Evolutionary conservation across 2,329 filamentous ascomycete genomes (phyloP).

Genomic region (Didymella lethalis): DNA sequence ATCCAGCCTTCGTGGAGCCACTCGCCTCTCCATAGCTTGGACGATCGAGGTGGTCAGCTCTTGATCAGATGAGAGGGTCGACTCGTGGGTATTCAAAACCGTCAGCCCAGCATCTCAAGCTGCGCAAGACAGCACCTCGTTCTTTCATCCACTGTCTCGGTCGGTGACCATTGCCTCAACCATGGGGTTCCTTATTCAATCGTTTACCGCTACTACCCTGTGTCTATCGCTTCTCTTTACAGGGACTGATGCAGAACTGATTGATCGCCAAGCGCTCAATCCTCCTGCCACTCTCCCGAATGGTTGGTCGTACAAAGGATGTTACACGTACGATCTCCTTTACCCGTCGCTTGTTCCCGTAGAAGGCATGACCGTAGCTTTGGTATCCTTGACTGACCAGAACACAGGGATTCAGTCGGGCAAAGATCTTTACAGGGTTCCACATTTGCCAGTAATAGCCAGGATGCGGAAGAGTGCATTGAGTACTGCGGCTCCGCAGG

Average conservation of each 20-base stretch:
- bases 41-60: constrained; percentile 1
- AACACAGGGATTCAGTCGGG: constrained; percentile 21
- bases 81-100: constrained; percentile 6
- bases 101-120: constrained; percentile 1
- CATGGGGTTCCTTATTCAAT: constrained; percentile 13
- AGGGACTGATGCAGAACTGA: constrained; percentile 7
- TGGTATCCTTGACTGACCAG: constrained; percentile 4
- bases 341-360: background rate
- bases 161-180: background rate
- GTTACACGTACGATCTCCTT: constrained; percentile 34
- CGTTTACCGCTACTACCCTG: constrained; percentile 5
- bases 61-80: background rate
- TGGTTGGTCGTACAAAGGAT: constrained; percentile 40
- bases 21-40: background rate
- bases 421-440: constrained; percentile 26
- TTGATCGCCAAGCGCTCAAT: constrained; percentile 12
- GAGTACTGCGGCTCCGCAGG: constrained; percentile 36
- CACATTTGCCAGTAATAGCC: constrained; percentile 24
- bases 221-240: constrained; percentile 11
- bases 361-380: background rate
- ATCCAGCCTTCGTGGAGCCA: constrained; percentile 5
- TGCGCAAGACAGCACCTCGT: background rate
- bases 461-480: constrained; percentile 43
- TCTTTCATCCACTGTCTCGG: background rate
- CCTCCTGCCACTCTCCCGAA: constrained; percentile 6